Evolutionary conservation across 306 rosid genomes (phyloP).

Genomic region (Malus sieversii): DNA sequence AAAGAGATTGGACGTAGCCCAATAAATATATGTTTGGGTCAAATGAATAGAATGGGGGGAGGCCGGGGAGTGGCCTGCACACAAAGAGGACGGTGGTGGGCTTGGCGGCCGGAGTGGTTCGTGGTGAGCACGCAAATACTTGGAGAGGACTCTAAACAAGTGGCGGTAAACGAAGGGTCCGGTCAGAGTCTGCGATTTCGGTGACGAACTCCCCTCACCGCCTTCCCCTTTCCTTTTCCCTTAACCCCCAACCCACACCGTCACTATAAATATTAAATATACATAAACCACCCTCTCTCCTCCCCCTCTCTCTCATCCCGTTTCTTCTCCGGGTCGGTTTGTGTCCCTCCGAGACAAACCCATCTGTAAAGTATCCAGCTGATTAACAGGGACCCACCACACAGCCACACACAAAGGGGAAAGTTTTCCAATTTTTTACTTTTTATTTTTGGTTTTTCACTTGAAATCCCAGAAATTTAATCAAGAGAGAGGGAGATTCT

Average conservation of each 20-base stretch:
- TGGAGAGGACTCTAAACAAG: slow-evolving; percentile 5
- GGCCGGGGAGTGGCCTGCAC: neutral
- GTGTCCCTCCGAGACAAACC: neutral
- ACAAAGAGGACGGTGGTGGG: neutral
- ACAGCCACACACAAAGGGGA: neutral
- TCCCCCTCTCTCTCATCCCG: neutral
- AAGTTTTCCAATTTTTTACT: too few species aligned
- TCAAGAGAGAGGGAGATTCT: neutral
- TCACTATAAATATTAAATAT: too few species aligned
- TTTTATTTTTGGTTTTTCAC: neutral
- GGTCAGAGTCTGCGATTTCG: slow-evolving; percentile 1
- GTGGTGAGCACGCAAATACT: slow-evolving; percentile 17
- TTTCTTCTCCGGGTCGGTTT: neutral
- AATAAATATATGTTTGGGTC: neutral
- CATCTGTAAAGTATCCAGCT: neutral
- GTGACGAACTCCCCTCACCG: slow-evolving; percentile 14
- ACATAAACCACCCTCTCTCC: neutral
- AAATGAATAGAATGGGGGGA: too few species aligned
- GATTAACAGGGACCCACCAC: neutral
- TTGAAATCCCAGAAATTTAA: neutral
- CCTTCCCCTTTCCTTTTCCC: neutral
- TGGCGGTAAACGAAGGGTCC: neutral
- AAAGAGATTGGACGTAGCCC: neutral
- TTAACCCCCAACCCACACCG: neutral
- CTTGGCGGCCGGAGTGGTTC: neutral